These are phyloP conservation scores for Fraxinus latifolia DNA, from an alignment of 305 asterid genomes.

Conservation along the genomic window DNA sequence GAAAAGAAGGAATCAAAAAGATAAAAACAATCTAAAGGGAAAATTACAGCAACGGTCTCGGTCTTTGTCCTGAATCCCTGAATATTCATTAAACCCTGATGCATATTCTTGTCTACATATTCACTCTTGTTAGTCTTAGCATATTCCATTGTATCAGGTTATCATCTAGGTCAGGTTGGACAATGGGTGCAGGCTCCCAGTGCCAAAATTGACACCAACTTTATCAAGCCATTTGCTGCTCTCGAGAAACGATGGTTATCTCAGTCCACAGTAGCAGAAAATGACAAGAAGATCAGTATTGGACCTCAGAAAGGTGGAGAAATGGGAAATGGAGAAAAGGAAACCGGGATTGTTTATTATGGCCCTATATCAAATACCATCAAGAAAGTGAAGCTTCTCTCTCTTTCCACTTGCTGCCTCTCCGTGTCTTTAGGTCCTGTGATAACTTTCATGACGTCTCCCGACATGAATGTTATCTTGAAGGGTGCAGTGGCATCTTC, in stretches of 20 bases:
- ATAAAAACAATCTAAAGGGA: background rate
- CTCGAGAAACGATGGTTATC: slow-evolving; percentile 47
- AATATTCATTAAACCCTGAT: background rate
- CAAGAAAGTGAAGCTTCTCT: slow-evolving; percentile 88
- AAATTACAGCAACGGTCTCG: background rate
- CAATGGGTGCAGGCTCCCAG: slow-evolving; percentile 23
- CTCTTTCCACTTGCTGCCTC: slow-evolving; percentile 94
- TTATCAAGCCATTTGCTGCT: slow-evolving; percentile 24
- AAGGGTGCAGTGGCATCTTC: slow-evolving; percentile 83
- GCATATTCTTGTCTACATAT: background rate
- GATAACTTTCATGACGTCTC: slow-evolving; percentile 84
- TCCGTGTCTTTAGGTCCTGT: slow-evolving; percentile 88
- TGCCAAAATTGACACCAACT: slow-evolving; percentile 16
- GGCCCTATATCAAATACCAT: slow-evolving; percentile 83
- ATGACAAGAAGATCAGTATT: slow-evolving; percentile 53
- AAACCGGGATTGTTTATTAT: slow-evolving; percentile 48
- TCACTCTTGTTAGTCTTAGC: background rate
- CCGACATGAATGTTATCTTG: slow-evolving; percentile 60
- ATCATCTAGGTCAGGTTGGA: slow-evolving; percentile 27
- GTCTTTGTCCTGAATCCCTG: background rate
- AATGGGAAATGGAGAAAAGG: slow-evolving; percentile 42
- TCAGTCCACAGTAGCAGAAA: slow-evolving; percentile 42
- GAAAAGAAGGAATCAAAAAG: background rate
- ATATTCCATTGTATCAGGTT: slow-evolving; percentile 37
- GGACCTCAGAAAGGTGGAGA: slow-evolving; percentile 62